These are phyloP conservation scores for Sclerotinia sclerotiorum DNA, from an alignment of 2,329 filamentous ascomycete genomes.

Conservation along the genomic window DNA sequence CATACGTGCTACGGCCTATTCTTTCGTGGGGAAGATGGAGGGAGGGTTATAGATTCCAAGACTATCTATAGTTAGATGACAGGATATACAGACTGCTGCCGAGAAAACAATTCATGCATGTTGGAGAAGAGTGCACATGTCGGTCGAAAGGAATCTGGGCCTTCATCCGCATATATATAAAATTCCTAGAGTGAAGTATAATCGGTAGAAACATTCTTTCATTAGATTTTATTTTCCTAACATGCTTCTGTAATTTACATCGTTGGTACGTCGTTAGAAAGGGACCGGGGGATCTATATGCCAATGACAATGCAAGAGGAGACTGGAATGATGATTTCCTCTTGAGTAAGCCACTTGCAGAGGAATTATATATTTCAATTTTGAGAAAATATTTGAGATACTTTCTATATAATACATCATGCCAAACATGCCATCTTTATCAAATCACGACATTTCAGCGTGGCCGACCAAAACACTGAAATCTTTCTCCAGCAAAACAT, in stretches of 20 bases:
- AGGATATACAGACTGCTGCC: background rate
- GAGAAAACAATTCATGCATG: slow-evolving; percentile 2
- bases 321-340: too few species aligned
- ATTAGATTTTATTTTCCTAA: background rate
- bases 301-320: background rate
- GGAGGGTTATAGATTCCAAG: background rate
- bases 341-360: background rate
- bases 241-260: background rate
- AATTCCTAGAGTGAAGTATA: background rate
- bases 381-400: background rate
- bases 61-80: background rate
- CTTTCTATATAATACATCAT: too few species aligned
- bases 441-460: background rate
- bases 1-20: background rate
- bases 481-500: background rate
- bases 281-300: background rate
- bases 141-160: background rate
- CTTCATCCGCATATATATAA: background rate
- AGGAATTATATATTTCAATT: background rate
- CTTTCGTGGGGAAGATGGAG: background rate
- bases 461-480: background rate
- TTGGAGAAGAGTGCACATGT: background rate
- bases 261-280: background rate
- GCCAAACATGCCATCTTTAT: background rate
- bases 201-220: background rate